Conservation (phyloP, 2,329 filamentous ascomycete genomes). For the Penicillium sp. region DNA sequence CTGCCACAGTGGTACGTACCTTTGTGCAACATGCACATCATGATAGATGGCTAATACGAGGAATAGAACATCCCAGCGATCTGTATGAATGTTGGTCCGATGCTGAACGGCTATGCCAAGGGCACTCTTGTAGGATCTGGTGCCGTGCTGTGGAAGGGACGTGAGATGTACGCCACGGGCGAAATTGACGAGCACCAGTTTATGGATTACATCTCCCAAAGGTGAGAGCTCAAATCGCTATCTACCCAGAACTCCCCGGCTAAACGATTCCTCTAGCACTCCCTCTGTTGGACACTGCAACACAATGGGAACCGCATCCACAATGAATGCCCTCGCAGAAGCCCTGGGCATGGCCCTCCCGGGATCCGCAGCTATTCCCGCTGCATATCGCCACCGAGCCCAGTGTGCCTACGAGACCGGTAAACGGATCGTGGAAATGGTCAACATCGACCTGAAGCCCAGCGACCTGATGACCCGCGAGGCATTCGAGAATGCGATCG, state of each 20-base stretch:
- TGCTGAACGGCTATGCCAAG: slow-evolving; percentile 54
- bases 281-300: slow-evolving; percentile 55
- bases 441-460: slow-evolving; percentile 52
- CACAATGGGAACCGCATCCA: slow-evolving; percentile 58
- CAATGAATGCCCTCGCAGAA: slow-evolving; percentile 57
- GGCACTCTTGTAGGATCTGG: slow-evolving; percentile 49
- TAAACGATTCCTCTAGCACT: slow-evolving; percentile 32
- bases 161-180: slow-evolving; percentile 52
- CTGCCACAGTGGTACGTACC: slow-evolving; percentile 49
- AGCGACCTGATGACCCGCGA: slow-evolving; percentile 58
- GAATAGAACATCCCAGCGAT: slow-evolving; percentile 53
- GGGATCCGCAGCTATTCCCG: slow-evolving; percentile 55
- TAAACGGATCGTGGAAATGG: slow-evolving; percentile 54
- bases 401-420: slow-evolving; percentile 55
- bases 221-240: slow-evolving; percentile 29
- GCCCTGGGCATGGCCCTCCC: slow-evolving; percentile 57
- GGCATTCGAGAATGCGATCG: slow-evolving; percentile 60
- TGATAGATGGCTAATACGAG: slow-evolving; percentile 5
- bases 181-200: slow-evolving; percentile 50
- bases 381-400: slow-evolving; percentile 51
- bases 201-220: slow-evolving; percentile 49
- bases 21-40: background rate
- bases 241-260: slow-evolving; percentile 1
- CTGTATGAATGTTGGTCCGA: slow-evolving; percentile 56
- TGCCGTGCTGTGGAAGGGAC: slow-evolving; percentile 52